These are phyloP conservation scores for Colletotrichum sp. DNA, from an alignment of 2,329 filamentous ascomycete species.

Conservation along the genomic window DNA sequence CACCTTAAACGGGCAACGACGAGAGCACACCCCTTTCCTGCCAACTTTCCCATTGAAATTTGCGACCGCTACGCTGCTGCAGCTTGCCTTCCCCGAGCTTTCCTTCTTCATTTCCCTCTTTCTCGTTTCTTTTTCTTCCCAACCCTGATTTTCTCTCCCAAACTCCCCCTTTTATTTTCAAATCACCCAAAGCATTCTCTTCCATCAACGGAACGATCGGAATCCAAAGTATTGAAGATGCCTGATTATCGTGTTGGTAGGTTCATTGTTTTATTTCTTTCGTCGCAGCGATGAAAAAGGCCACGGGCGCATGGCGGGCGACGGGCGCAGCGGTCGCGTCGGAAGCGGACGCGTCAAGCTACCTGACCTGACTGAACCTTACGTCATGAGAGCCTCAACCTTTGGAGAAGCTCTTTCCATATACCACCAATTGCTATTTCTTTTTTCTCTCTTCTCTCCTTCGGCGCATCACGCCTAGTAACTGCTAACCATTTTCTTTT, in stretches of 20 bases:
- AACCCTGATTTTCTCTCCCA: background rate
- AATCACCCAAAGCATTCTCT: background rate
- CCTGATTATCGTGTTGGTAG: constrained; percentile 53
- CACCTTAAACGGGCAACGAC: background rate
- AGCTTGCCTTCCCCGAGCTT: background rate
- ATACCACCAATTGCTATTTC: background rate
- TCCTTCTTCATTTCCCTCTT: constrained; percentile 2
- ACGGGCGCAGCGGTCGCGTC: background rate
- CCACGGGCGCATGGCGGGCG: background rate
- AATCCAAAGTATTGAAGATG: constrained; percentile 36
- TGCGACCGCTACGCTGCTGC: background rate
- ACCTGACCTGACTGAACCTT: background rate
- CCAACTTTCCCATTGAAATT: background rate
- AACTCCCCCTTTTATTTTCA: background rate
- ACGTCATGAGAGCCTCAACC: constrained; percentile 7
- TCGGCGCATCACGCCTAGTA: background rate
- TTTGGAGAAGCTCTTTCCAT: background rate
- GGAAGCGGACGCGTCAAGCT: constrained; percentile 1
- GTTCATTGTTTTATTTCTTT: constrained; percentile 22
- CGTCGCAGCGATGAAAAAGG: background rate
- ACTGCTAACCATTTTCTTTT: constrained; percentile 1
- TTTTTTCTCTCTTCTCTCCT: background rate
- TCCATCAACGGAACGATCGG: background rate
- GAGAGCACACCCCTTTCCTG: background rate
- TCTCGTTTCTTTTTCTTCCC: constrained; percentile 7